Evolutionary conservation across 805 yeast species (phyloP), one percentile per base, ranked within the genome.

Genomic region (Starmerella etchellsii): DNA sequence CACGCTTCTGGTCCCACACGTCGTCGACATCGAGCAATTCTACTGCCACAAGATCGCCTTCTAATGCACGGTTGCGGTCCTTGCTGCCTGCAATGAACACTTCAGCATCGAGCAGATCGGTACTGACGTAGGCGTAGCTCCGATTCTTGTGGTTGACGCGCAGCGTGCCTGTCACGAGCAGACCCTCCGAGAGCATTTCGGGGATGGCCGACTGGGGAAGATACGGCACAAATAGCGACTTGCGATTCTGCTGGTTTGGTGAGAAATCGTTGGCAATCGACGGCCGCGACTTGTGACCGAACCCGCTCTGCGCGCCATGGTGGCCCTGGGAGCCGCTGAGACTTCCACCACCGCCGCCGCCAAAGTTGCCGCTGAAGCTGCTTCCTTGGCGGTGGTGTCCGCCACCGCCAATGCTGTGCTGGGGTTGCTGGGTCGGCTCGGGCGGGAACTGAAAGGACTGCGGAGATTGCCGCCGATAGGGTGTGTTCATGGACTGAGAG

Each of bases 11-110:
- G 25, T 76, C 84, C 98, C 98, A 91, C 25, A 91, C 98, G 57
- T 91, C 98, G 60, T 91, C 96, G 30, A 91, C 98, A 19, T 81
- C 82, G 42, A 91, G 71, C 48, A 91, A 70, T 60, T 91, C 98
- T 19, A 91, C 87, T 0, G 98, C 98, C 30, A 91, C 98, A 38
- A 84, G 65, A 59, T 91, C 98, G 42, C 96, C 95, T 62, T 91
- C 98, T 40, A 91, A 66, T 2, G 98, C 97, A 59, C 98, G 77
- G 62, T 91, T 91, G 60, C 98, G 81, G 62, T 91, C 98, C 60
- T 91, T 91, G 10, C 97, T 87, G 10, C 98, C 98, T 66, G 97
- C 91, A 50, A 91, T 91, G 57, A 85, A 91, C 46, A 91, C 84
- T 61, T 91, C 98, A 0, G 98, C 94, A 61, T 91, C 98, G 48